phyloP scores from a whole-genome alignment of 352 stramenopile species.

The Elongisporangium prolatum region DNA sequence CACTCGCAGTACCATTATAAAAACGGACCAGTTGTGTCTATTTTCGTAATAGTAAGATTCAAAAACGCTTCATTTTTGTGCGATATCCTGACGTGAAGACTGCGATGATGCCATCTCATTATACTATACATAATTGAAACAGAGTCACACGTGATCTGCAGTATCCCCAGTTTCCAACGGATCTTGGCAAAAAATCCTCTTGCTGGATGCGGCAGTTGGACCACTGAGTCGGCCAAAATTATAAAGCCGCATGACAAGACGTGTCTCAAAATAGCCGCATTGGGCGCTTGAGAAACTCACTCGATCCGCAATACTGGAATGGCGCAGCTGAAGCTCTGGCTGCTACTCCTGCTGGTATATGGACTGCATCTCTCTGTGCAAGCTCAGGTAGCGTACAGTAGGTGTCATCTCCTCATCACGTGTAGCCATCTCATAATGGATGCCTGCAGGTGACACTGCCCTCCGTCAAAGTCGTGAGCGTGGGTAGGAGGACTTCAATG shows the following conservation, averaged over 20 bases:
- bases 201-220: neutral
- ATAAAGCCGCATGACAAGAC: neutral
- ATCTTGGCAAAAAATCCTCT: neutral
- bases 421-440: neutral
- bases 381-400: neutral
- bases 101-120: neutral
- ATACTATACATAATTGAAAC: no score
- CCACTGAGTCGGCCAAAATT: neutral
- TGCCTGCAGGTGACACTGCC: conserved; percentile 7
- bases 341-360: conserved; percentile 15
- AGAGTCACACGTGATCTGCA: neutral
- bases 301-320: conserved; percentile 16
- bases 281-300: neutral
- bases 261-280: neutral
- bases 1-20: neutral
- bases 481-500: conserved; percentile 1
- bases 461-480: conserved; percentile 4
- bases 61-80: neutral
- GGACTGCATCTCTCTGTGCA: conserved; percentile 2
- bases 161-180: neutral
- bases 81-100: neutral
- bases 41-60: neutral
- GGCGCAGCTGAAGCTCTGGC: conserved; percentile 13
- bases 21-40: neutral
- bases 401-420: neutral